phyloP scores from a whole-genome alignment of 805 yeast species.

The Ogataea pilisensis region DNA sequence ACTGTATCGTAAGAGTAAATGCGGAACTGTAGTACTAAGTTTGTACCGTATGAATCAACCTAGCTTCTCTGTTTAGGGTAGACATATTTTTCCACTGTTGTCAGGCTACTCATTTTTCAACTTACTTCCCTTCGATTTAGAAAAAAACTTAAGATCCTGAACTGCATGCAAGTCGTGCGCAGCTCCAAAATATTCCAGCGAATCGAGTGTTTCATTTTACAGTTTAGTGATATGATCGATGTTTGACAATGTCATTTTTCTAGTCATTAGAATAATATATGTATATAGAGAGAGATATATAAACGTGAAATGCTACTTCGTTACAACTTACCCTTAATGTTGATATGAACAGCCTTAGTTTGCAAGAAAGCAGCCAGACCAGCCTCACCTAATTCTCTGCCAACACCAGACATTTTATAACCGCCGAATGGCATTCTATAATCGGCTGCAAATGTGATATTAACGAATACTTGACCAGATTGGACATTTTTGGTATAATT shows the following conservation, averaged over 20 bases:
- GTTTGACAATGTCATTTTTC: no score
- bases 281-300: no score
- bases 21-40: no score
- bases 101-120: no score
- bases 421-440: conserved; percentile 91
- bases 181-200: background rate
- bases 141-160: background rate
- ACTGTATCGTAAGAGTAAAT: background rate
- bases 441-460: conserved; percentile 87
- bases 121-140: background rate
- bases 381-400: conserved; percentile 89
- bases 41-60: no score
- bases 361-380: conserved; percentile 85
- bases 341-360: conserved; percentile 73
- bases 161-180: background rate
- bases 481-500: conserved; percentile 69
- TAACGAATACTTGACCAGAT: conserved; percentile 91
- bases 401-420: conserved; percentile 84
- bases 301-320: no score
- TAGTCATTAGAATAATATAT: no score
- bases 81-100: no score
- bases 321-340: conserved; percentile 28
- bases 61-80: no score
- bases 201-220: no score
- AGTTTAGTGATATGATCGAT: no score